phyloP scores from a whole-genome alignment of 140 eudicot genomes.

The Bidens hawaiensis region DNA sequence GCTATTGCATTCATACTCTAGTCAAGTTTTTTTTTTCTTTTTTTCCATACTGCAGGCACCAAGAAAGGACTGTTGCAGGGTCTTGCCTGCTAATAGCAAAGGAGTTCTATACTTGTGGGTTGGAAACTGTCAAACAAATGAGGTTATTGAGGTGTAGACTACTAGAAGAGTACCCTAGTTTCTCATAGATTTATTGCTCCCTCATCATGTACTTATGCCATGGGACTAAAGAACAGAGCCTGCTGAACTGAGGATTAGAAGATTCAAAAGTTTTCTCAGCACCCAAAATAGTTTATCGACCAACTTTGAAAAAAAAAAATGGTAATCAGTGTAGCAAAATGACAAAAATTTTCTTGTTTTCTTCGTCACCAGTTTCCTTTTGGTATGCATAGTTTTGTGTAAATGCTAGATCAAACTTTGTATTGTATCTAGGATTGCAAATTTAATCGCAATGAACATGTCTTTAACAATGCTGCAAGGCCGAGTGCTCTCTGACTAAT shows the following conservation, averaged over 20 bases:
- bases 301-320: not conserved
- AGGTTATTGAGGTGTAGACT: slow-evolving; percentile 45
- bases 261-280: slow-evolving; percentile 2
- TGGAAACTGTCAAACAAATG: slow-evolving; percentile 62
- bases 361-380: not conserved
- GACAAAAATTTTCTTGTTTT: not conserved
- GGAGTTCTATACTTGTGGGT: slow-evolving; percentile 52
- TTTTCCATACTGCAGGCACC: slow-evolving; percentile 53
- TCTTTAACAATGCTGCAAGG: no score
- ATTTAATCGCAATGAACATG: no score
- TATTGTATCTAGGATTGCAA: no score
- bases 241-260: not conserved
- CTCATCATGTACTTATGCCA: slow-evolving; percentile 8
- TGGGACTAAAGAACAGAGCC: not conserved
- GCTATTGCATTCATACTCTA: not conserved
- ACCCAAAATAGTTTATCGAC: not conserved
- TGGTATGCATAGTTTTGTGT: not conserved
- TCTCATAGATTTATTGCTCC: slow-evolving; percentile 13
- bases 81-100: slow-evolving; percentile 44
- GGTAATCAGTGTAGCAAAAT: not conserved
- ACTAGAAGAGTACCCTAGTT: slow-evolving; percentile 19
- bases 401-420: not conserved
- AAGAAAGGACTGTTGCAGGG: slow-evolving; percentile 83
- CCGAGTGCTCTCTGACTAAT: no score
- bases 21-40: not conserved